Evolutionary conservation across 2,329 filamentous ascomycete species (phyloP), one percentile per base, ranked within the genome.

Genomic region (Kalaharituber pfeilii): DNA sequence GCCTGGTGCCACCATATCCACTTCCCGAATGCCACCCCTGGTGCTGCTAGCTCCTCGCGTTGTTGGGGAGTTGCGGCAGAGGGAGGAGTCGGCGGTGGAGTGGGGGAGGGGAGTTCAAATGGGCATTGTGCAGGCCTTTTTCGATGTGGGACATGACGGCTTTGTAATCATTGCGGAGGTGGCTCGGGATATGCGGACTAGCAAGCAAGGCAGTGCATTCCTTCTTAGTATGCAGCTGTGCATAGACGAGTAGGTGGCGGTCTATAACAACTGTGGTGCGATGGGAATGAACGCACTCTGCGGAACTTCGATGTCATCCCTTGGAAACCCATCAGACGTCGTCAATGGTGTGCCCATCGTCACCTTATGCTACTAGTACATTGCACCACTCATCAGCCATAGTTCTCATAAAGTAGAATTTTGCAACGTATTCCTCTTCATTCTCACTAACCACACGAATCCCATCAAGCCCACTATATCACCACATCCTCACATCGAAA

Each of bases 111-210:
- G 49, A 71, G 68, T 53, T 75, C 70, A 25, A 72, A 70, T 96
- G 94, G 66, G 91, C 84, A 61, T 84, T 81, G 66, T 96, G 86
- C n/a, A 98, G 75, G 49, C 81, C 80, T 64, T 81, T 81, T 68
- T 96, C 91, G 62, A 96, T 82, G 56, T 76, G 73, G 55, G 71
- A 70, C 87, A 96, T 95, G 44, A 95, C 71, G 36, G 81, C 79
- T 67, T 93, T 95, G 71, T 94, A 89, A 69, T 98, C 91, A 66
- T 95, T 96, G 60, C 84, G 81, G 36, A 96, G 75, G 62, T 81
- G 75, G 62, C 78, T 68, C 91, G 77, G 33, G 88, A 94, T n/a
- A 86, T 94, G 58, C 91, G 85, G 66, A 98, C 86, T 93, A 63
- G n/a, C 7, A n/a, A 28, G n/a, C n/a, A n/a, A n/a, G n/a, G n/a